These are phyloP conservation scores for Aurantiochytrium sp. DNA, from an alignment of 108 stramenopile genomes.

Conservation along the genomic window DNA sequence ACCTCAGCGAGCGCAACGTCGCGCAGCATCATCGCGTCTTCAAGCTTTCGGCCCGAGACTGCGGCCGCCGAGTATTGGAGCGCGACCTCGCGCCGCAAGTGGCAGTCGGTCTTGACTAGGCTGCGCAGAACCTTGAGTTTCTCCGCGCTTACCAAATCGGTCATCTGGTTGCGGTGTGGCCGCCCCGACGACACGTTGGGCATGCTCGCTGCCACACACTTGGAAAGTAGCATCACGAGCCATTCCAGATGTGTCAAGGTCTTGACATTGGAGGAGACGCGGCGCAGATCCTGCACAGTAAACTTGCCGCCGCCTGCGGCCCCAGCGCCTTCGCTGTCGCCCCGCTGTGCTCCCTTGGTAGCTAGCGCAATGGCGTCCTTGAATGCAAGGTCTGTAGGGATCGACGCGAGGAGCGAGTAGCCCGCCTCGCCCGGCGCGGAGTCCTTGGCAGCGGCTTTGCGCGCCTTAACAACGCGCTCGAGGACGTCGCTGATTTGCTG, in stretches of 20 bases:
- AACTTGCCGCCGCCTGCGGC: background rate
- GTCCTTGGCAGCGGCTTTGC: background rate
- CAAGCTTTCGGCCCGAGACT: too few species aligned
- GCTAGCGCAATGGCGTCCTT: background rate
- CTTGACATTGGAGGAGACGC: background rate
- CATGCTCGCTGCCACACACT: background rate
- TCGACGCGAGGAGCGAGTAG: background rate
- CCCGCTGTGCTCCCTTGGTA: background rate
- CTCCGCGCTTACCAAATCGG: background rate
- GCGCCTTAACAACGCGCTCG: background rate
- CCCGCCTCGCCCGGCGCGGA: background rate
- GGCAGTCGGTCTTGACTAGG: background rate
- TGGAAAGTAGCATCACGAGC: background rate
- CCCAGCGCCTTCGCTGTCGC: background rate
- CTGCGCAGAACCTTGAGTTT: background rate
- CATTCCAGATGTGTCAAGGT: background rate
- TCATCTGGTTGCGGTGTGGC: background rate
- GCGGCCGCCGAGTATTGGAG: background rate
- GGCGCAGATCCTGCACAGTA: background rate
- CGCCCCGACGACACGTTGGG: background rate
- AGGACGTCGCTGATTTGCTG: background rate
- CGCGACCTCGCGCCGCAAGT: constrained; percentile 6
- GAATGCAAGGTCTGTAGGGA: background rate
- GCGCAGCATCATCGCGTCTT: background rate
- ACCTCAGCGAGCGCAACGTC: background rate